Base-by-base conservation (phyloP, 78 protist genomes). In the Dictyostelium capitatum region DNA sequence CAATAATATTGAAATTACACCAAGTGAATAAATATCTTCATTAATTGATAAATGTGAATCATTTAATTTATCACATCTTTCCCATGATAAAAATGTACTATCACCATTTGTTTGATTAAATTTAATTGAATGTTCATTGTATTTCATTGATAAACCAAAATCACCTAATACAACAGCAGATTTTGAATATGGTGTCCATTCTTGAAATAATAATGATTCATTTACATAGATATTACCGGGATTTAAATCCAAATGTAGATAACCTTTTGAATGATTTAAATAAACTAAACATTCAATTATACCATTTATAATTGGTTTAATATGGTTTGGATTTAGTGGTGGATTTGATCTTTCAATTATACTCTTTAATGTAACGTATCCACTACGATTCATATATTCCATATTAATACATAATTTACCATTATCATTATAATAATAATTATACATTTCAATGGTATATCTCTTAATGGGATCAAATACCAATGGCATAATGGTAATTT, bases 1-100 rank as follows among this genome's bases (percentile, higher is more conserved):
- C 12, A 59, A 23, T 19, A 59, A 14, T 30, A 59, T 59, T 59
- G n/a, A 11, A 23, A n/a, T 23, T 59, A 23, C 69, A 59, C 69
- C 69, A 59, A 59, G 69, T n/a, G 69, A 59, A n/a, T 15, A 59
- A 30, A 59, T n/a, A 59, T 59, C 69, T n/a, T 59, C 69, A 59
- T 59, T 59, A 9, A 20, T 0, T n/a, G 69, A 59, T 2, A 8
- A 2, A 3, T n/a, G 1, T n/a, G 10, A 23, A 23, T 23, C 17
- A 59, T 59, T 23, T n/a, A 4, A 1, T 23, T 59, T 30, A 17
- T 19, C 5, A 14, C 11, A 59, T 59, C 69, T 59, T 23, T 59
- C 17, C 0, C 2, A 0, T 8, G 69, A 59, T 23, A 10, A 10
- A 19, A 23, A 59, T 9, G n/a, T 23, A 23, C 4, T 6, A 23